A percentile compares a stretch with the other conserved stretches of the same genome.
Conservation (phyloP, 257 asterid genomes). For the Echites panduratus region DNA sequence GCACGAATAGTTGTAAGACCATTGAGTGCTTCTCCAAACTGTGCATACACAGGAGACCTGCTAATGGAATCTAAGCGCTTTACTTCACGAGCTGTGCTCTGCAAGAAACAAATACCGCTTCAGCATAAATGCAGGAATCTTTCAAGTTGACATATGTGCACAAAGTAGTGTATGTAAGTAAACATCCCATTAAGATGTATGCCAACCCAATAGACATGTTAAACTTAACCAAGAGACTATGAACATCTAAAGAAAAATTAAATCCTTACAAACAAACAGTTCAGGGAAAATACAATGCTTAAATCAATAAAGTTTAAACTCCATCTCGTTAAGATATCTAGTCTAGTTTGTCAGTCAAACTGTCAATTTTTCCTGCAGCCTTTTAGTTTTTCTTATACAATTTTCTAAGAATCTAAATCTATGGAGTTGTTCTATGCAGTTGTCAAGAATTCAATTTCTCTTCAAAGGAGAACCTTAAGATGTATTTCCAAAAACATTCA, state of each 20-base stretch:
- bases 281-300: background rate
- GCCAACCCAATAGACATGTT: too few relatives aligned
- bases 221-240: background rate
- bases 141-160: background rate
- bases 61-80: conserved; percentile 86
- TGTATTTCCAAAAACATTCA: background rate
- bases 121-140: background rate
- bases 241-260: background rate
- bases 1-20: conserved; percentile 93
- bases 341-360: background rate
- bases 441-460: background rate
- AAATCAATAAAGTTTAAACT: background rate
- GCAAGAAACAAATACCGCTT: conserved; percentile 18
- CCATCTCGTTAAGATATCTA: too few relatives aligned
- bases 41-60: conserved; percentile 98
- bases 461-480: background rate
- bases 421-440: background rate
- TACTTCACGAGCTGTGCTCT: conserved; percentile 98
- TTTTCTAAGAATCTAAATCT: background rate
- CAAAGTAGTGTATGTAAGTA: background rate
- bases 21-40: conserved; percentile 91
- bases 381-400: background rate
- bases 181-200: too few relatives aligned
- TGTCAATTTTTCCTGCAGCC: background rate
- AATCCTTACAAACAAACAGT: background rate